These are phyloP conservation scores for Ilyonectria mors-panacis DNA, from an alignment of 2,329 filamentous ascomycete genomes.

Conservation along the genomic window DNA sequence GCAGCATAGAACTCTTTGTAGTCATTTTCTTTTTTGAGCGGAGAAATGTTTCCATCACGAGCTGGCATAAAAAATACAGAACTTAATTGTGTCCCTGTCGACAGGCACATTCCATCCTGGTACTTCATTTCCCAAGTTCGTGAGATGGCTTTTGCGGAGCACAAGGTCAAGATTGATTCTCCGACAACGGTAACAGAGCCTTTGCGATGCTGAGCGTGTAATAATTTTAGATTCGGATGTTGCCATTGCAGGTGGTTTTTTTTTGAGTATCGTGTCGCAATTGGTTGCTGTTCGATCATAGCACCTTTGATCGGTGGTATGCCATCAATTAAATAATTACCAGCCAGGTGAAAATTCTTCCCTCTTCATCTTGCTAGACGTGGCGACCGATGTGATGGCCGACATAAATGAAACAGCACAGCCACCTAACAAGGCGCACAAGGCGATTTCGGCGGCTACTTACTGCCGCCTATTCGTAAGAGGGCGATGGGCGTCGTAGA, in stretches of 20 bases:
- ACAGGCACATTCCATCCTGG: neutral
- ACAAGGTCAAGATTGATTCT: constrained; percentile 6
- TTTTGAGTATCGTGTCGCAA: neutral
- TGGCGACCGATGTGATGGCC: neutral
- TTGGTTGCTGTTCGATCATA: neutral
- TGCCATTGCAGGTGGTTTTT: neutral
- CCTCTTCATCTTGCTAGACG: neutral
- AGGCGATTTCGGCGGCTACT: neutral
- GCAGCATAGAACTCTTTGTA: neutral
- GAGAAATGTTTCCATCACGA: neutral
- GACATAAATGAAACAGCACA: neutral
- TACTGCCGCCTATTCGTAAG: neutral
- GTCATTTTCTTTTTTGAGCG: neutral
- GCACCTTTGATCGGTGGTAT: neutral
- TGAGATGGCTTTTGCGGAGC: neutral
- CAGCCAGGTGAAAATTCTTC: neutral
- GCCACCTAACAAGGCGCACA: neutral
- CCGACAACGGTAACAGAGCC: neutral
- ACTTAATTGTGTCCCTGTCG: neutral
- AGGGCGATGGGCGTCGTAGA: neutral
- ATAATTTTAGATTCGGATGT: neutral
- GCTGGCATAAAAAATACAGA: constrained; percentile 1
- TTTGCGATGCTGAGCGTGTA: neutral
- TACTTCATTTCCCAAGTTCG: neutral
- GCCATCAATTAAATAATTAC: neutral